These are phyloP conservation scores for Stylosanthes scabra DNA, from an alignment of 331 rosid genomes.

Conservation along the genomic window DNA sequence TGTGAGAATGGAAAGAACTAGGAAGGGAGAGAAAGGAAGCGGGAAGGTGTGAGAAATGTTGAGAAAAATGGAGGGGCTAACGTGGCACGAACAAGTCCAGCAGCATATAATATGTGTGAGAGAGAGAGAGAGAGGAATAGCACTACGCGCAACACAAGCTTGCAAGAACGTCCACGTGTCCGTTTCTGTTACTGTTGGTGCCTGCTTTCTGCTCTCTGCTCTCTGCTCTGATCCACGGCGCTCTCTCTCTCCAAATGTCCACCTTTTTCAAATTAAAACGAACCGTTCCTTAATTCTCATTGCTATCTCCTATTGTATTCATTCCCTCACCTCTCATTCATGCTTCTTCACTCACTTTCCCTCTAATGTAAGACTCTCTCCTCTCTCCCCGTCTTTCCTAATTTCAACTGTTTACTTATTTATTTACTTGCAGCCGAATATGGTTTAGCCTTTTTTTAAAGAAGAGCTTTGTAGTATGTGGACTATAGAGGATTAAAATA, in stretches of 20 bases:
- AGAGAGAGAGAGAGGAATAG: no score
- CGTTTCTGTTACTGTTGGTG: neutral
- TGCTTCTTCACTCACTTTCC: neutral
- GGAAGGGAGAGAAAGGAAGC: no score
- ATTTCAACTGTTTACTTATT: no score
- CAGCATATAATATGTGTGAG: neutral
- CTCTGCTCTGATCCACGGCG: neutral
- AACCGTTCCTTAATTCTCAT: neutral
- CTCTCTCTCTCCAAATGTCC: neutral
- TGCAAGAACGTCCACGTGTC: slow-evolving; percentile 41
- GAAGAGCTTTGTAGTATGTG: neutral
- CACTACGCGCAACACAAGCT: no score
- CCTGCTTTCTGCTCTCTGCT: neutral
- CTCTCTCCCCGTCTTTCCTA: neutral
- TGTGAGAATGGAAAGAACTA: no score
- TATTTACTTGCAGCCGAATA: no score
- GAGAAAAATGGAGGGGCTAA: neutral
- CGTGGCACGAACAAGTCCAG: slow-evolving; percentile 5
- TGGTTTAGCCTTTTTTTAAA: neutral
- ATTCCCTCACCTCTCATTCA: no score
- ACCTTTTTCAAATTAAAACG: neutral
- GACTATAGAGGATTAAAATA: neutral
- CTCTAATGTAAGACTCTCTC: slow-evolving; percentile 4
- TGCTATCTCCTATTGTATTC: no score
- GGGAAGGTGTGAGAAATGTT: no score